Conservation (phyloP, 1,139 yeast genomes). For the Suzukiozyma palmioleophila region DNA sequence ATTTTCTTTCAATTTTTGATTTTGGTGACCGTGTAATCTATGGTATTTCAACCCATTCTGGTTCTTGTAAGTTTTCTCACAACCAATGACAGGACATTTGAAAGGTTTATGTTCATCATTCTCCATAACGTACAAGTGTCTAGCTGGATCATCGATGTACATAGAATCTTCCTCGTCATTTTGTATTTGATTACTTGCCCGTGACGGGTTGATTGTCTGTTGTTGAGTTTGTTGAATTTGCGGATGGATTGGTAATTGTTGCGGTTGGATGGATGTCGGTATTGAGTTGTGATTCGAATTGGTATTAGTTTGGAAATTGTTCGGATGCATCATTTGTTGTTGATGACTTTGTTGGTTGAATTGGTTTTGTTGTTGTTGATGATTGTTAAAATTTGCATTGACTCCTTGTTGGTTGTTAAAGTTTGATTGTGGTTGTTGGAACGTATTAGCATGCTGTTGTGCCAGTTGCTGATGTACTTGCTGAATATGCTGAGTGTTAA, state of each 20-base stretch:
- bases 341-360: conserved; percentile 1
- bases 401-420: conserved; percentile 3
- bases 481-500: conserved; percentile 13
- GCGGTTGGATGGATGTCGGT: conserved; percentile 11
- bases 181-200: conserved; percentile 27
- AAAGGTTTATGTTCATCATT: conserved; percentile 92
- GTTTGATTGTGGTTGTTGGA: conserved; percentile 9
- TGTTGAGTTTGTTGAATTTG: conserved; percentile 18
- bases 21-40: conserved; percentile 94
- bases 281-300: conserved; percentile 8
- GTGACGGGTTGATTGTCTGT: conserved; percentile 13
- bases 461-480: conserved; percentile 13
- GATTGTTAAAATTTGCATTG: conserved; percentile 12
- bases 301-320: conserved; percentile 3
- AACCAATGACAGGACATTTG: conserved; percentile 96
- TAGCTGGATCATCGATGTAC: conserved; percentile 88
- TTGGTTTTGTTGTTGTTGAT: conserved; percentile 7
- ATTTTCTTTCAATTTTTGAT: conserved; percentile 85
- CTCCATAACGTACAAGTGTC: conserved; percentile 89
- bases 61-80: conserved; percentile 95
- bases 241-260: conserved; percentile 16
- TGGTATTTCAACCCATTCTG: conserved; percentile 97
- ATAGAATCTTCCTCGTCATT: conserved; percentile 48
- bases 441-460: conserved; percentile 13
- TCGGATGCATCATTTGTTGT: conserved; percentile 1